Evolutionary conservation across 106 monocot species (phyloP).

Genomic region (Allium cepa): DNA sequence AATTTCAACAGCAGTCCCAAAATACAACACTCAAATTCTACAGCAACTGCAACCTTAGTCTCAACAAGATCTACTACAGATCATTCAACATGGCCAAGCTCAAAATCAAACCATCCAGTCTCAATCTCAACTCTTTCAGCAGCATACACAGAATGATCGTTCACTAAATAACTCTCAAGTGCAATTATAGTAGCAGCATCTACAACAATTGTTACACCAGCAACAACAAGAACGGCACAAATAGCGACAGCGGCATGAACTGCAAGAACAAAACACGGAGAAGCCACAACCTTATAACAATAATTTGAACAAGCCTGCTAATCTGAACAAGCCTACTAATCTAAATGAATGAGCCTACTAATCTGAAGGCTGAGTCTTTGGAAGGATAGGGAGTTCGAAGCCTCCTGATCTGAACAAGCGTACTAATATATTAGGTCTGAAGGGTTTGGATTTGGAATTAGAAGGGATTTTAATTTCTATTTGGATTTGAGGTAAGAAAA

Average conservation of each 20-base stretch:
- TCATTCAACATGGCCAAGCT: constrained; percentile 23
- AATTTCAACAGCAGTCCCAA: constrained; percentile 41
- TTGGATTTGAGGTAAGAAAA: too few species aligned
- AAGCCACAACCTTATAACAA: constrained; percentile 18
- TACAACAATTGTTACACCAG: neutral
- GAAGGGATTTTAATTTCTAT: too few species aligned
- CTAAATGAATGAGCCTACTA: too few species aligned
- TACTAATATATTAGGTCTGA: too few species aligned
- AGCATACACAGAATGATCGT: constrained; percentile 16
- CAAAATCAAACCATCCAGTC: constrained; percentile 12
- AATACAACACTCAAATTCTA: constrained; percentile 28
- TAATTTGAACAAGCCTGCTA: too few species aligned
- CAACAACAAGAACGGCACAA: constrained; percentile 8
- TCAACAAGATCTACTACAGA: constrained; percentile 38
- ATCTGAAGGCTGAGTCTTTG: too few species aligned
- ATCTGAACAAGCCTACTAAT: too few species aligned
- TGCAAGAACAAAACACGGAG: too few species aligned
- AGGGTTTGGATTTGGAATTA: too few species aligned
- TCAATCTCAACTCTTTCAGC: constrained; percentile 13
- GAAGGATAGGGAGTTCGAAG: too few species aligned
- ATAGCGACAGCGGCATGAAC: constrained; percentile 3
- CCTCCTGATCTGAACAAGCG: too few species aligned
- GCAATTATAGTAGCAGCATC: neutral
- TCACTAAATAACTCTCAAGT: constrained; percentile 6
- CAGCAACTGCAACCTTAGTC: constrained; percentile 32